Conservation (phyloP, 345 rosid species). For the Heritiera fomes region DNA sequence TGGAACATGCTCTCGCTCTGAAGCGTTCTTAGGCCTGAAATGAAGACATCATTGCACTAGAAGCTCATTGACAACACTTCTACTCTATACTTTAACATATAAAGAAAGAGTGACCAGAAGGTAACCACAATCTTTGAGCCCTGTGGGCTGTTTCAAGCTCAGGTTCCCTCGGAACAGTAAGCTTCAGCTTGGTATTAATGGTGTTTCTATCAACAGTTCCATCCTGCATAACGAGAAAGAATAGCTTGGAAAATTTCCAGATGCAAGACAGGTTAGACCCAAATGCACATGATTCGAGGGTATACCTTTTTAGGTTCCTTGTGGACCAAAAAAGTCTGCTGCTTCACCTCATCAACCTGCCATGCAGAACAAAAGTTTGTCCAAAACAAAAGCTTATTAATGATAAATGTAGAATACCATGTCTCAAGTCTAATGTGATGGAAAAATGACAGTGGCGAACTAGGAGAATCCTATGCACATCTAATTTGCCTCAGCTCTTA, state of each 20-base stretch:
- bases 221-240: conserved; percentile 51
- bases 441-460: not conserved
- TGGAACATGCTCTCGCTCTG: conserved; percentile 44
- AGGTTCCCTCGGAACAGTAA: conserved; percentile 90
- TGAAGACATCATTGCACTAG: conserved; percentile 22
- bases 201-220: conserved; percentile 43
- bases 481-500: conserved; percentile 2
- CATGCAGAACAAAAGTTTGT: conserved; percentile 21
- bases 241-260: not conserved
- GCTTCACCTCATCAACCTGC: conserved; percentile 64
- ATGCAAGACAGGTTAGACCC: not conserved
- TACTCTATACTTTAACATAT: not conserved
- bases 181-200: conserved; percentile 44
- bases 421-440: not conserved
- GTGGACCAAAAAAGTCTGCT: conserved; percentile 65
- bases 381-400: conserved; percentile 5
- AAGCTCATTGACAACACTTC: conserved; percentile 17
- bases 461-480: not conserved
- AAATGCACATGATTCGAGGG: not conserved
- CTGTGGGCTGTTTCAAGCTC: conserved; percentile 84
- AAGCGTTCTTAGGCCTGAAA: conserved; percentile 62
- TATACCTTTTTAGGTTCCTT: conserved; percentile 76
- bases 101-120: conserved; percentile 18
- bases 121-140: conserved; percentile 75
- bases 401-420: not conserved